These are phyloP conservation scores for Nidularia pulvinata DNA, from an alignment of 768 basidiomycete genomes.

Conservation along the genomic window DNA sequence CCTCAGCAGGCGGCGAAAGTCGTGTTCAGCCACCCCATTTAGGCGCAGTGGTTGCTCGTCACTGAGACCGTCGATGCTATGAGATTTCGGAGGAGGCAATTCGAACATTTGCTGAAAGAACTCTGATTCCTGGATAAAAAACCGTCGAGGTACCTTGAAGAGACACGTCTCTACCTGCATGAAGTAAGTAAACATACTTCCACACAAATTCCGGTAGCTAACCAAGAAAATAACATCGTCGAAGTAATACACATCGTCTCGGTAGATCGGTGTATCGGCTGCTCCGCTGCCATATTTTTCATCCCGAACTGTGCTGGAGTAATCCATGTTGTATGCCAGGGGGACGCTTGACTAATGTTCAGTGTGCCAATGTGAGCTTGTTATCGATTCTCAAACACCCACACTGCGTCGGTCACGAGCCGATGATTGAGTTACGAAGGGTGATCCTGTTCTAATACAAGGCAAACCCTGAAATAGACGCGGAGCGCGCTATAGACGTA, in stretches of 20 bases:
- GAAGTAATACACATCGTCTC: background rate
- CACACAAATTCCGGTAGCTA: background rate
- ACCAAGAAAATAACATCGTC: background rate
- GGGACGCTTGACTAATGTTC: no score
- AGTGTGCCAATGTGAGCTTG: no score
- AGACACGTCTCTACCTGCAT: background rate
- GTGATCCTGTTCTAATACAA: no score
- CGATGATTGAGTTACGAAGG: no score
- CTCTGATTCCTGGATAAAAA: background rate
- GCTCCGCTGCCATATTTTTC: no score
- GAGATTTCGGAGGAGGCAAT: background rate
- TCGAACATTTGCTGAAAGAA: background rate
- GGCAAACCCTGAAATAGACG: no score
- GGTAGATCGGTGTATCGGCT: no score
- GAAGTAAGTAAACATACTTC: background rate
- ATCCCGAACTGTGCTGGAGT: no score
- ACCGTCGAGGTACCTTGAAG: background rate
- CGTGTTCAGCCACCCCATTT: constrained; percentile 11
- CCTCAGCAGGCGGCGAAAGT: constrained; percentile 17
- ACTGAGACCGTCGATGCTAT: background rate
- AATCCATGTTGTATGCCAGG: no score
- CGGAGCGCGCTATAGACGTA: no score
- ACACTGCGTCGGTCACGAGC: no score
- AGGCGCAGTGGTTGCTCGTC: constrained; percentile 20
- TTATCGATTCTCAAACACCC: no score